Conservation (phyloP, 495 filamentous ascomycete species). For the Delitschia confertaspora region DNA sequence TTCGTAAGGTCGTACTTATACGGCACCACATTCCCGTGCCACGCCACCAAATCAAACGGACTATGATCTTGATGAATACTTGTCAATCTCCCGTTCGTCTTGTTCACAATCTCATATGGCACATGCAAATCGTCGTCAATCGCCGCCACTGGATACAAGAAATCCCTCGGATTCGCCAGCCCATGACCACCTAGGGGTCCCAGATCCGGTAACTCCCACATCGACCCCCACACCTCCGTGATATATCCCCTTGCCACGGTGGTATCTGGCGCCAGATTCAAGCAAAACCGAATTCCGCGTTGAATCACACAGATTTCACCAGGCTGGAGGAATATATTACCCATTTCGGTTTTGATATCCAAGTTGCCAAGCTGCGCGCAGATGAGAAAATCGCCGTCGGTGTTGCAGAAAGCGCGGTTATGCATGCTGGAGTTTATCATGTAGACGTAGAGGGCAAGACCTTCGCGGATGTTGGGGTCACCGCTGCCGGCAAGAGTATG, state of each 20-base stretch:
- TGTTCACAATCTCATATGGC: slow-evolving; percentile 35
- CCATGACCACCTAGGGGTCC: slow-evolving; percentile 38
- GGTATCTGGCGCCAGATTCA: slow-evolving; percentile 30
- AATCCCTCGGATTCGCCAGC: slow-evolving; percentile 38
- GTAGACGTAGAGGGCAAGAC: slow-evolving; percentile 35
- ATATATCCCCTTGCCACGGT: slow-evolving; percentile 36
- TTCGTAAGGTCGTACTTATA: slow-evolving; percentile 42
- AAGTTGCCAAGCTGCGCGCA: slow-evolving; percentile 37
- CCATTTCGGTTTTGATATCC: slow-evolving; percentile 40
- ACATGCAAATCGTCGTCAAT: slow-evolving; percentile 38
- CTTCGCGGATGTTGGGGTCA: slow-evolving; percentile 35
- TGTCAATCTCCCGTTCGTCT: slow-evolving; percentile 34
- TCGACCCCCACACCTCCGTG: slow-evolving; percentile 38
- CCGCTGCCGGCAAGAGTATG: slow-evolving; percentile 39
- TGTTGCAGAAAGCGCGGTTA: slow-evolving; percentile 37
- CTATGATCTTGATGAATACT: slow-evolving; percentile 39
- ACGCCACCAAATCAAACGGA: slow-evolving; percentile 38
- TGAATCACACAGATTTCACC: slow-evolving; percentile 40
- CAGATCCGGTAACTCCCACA: slow-evolving; percentile 38
- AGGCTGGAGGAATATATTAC: slow-evolving; percentile 37
- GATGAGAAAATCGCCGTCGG: slow-evolving; percentile 39
- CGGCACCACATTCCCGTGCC: slow-evolving; percentile 41
- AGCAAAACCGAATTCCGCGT: slow-evolving; percentile 33
- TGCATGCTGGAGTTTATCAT: slow-evolving; percentile 37
- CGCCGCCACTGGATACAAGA: slow-evolving; percentile 37